Evolutionary conservation across 768 basidiomycete genomes (phyloP).

Genomic region (Macrolepiota fuliginosa): DNA sequence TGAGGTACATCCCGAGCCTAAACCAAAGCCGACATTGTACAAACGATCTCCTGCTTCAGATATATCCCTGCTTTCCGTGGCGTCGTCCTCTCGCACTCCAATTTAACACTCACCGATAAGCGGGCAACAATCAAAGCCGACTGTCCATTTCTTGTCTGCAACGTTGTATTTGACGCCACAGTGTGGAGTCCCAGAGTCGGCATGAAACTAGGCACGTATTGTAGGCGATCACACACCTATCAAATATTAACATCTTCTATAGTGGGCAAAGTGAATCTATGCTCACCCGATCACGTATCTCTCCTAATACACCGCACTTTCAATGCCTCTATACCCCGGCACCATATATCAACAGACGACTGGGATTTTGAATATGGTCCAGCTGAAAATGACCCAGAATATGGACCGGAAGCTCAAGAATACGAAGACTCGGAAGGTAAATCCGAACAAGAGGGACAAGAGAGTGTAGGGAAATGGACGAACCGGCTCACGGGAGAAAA

Average conservation of each 20-base stretch:
- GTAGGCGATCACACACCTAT: conserved; percentile 1
- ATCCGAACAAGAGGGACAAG: conserved; percentile 30
- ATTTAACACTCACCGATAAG: conserved; percentile 61
- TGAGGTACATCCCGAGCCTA: conserved; percentile 64
- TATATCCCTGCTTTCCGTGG: conserved; percentile 87
- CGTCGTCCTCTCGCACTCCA: conserved; percentile 84
- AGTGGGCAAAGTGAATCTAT: conserved; percentile 88
- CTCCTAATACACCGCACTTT: conserved; percentile 89
- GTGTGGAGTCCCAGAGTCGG: conserved; percentile 88
- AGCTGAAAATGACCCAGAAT: conserved; percentile 78
- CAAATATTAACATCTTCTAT: conserved; percentile 3
- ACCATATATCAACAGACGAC: conserved; percentile 78
- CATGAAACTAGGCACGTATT: conserved; percentile 68
- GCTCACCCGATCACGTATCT: conserved; percentile 89
- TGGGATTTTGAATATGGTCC: conserved; percentile 89
- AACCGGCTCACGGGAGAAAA: conserved; percentile 64
- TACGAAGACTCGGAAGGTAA: conserved; percentile 23
- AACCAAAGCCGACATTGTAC: neutral
- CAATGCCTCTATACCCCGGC: conserved; percentile 91
- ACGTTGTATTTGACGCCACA: conserved; percentile 76
- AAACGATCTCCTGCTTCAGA: conserved; percentile 39
- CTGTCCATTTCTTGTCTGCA: conserved; percentile 80
- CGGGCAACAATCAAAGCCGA: conserved; percentile 73
- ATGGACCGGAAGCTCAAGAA: conserved; percentile 37
- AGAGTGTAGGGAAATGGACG: conserved; percentile 74